Evolutionary conservation across 345 rosid genomes (phyloP), one percentile per base, ranked within the genome.

Genomic region (Acer campestre): DNA sequence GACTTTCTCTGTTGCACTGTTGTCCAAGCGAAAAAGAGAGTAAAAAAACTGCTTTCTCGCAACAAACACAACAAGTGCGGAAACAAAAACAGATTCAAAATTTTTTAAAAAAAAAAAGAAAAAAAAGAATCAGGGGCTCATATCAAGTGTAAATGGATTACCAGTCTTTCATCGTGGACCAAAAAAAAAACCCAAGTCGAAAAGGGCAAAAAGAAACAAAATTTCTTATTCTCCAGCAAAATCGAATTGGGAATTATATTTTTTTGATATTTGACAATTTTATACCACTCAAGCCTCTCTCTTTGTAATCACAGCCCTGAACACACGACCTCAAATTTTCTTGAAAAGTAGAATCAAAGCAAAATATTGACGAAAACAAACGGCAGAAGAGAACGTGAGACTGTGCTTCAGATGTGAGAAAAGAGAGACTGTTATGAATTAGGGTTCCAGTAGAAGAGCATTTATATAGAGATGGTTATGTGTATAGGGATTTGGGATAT

Each of bases 251-350:
- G 82, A 40, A 35, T 35, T 35, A 35, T 35, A 35, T 67, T 75
- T 67, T 29, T 31, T 35, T 23, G 44, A 42, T 42, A 42, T 42
- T 29, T 48, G 40, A 53, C 18, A 23, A 7, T n/a, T 46, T 7
- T 62, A 73, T 27, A 76, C 88, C 88, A 83, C 89, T 89, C 86
- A 31, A 85, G 89, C 86, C 89, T 87, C 92, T 87, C 92, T 87
- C 90, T 73, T 79, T 84, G 44, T 79, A 86, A 89, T 86, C 90
- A 89, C 51, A 40, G 85, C 89, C 87, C 84, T 10, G 22, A 10
- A 20, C 7, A 6, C 56, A 53, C 58, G 17, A 53, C 1, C 29
- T 14, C 18, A n/a, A 27, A 51, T 2, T 14, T 10, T 6, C n/a
- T 71, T 35, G 10, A 35, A 56, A 4, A 5, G 8, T 46, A 17